phyloP scores from a whole-genome alignment of 2,329 filamentous ascomycete genomes.

The Aureobasidium sp. region DNA sequence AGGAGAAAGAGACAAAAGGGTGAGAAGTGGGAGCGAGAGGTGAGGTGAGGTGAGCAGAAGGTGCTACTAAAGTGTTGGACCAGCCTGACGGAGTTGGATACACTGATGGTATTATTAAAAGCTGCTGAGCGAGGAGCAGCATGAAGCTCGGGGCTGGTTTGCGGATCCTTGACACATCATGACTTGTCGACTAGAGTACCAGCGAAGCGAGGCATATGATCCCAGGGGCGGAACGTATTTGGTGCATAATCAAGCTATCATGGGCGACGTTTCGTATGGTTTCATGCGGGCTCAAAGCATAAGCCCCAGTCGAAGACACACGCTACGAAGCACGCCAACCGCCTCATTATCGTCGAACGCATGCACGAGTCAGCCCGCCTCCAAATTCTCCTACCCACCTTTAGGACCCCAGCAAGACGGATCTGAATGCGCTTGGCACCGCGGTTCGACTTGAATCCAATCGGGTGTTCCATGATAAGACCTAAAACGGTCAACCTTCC shows the following conservation, averaged over 20 bases:
- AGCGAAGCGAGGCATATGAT: constrained; percentile 8
- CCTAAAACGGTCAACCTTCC: constrained; percentile 10
- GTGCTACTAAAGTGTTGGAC: constrained; percentile 12
- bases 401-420: not conserved
- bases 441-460: not conserved
- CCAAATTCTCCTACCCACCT: constrained; percentile 11
- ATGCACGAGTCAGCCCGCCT: constrained; percentile 15
- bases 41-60: constrained; percentile 1
- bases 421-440: not conserved
- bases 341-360: constrained; percentile 13
- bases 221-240: constrained; percentile 13
- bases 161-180: constrained; percentile 15
- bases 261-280: constrained; percentile 15
- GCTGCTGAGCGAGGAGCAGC: constrained; percentile 15
- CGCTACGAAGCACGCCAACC: constrained; percentile 8
- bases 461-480: not conserved
- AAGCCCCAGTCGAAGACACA: constrained; percentile 11
- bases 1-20: not conserved
- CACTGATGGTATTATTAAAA: constrained; percentile 15
- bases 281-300: constrained; percentile 15
- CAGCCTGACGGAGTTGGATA: constrained; percentile 12
- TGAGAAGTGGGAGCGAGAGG: constrained; percentile 1
- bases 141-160: constrained; percentile 14
- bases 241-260: constrained; percentile 19
- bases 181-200: constrained; percentile 15